Percentiles rank a stretch among this genome's conserved stretches.
These are phyloP conservation scores for Rhytidiadelphus loreus DNA, from an alignment of 225 moss, liverwort and hornwort species.

Conservation along the genomic window DNA sequence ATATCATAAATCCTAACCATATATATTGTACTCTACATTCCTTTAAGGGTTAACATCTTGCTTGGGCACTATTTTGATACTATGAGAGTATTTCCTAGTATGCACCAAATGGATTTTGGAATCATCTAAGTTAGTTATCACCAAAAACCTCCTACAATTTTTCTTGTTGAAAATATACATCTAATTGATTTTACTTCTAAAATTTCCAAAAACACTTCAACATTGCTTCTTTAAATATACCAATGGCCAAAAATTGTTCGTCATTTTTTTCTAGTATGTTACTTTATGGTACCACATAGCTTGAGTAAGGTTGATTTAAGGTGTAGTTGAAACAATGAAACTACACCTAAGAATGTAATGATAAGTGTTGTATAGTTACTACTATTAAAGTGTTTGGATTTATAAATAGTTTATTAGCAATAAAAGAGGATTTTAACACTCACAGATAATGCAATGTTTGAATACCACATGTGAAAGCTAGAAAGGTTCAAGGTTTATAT, in stretches of 20 bases:
- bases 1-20: background rate
- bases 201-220: background rate
- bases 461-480: background rate
- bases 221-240: background rate
- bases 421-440: background rate
- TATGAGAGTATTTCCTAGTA: background rate
- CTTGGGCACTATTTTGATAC: background rate
- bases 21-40: accelerated
- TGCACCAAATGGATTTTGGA: background rate
- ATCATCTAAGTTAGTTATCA: background rate
- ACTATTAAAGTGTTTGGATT: background rate
- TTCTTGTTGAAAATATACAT: background rate
- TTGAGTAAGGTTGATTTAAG: background rate
- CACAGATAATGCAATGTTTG: background rate
- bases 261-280: background rate
- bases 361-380: background rate
- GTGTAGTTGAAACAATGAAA: background rate
- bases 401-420: background rate
- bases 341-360: background rate
- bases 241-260: background rate
- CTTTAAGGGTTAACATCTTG: background rate
- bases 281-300: background rate
- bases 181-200: background rate
- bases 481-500: background rate
- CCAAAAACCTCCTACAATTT: background rate